Evolutionary conservation across 345 rosid genomes (phyloP), one percentile per base, ranked within the genome.

Genomic region (Camelina sativa): DNA sequence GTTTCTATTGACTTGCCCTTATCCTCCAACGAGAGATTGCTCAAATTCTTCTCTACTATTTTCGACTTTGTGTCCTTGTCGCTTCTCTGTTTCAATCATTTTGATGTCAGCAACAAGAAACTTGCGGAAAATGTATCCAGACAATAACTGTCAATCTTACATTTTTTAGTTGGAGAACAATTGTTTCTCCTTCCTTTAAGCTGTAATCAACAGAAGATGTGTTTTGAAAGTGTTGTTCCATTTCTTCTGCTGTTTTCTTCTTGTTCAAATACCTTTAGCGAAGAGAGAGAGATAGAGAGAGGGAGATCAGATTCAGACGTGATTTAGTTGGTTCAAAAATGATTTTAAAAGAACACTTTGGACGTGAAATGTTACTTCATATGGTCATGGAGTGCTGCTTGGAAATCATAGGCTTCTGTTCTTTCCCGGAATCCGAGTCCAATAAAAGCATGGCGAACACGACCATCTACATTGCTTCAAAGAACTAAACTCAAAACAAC

Each of bases 401-500:
- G 99, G 79, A 96, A 92, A 81, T 96, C 98, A 73, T 96, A 96
- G 17, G 99, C 99, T 80, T 96, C 87, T 34, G 96, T 88, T 83
- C 99, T 92, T 84, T 96, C 99, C 53, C 99, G 87, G 81, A 96
- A 96, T 70, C 99, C 99, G 15, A 96, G 51, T 69, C 99, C 99
- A 66, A 96, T 82, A 81, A 96, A 96, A 72, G 99, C 99, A 84
- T 92, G 98, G 51, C 98, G 85, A 71, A 79, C 83, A 67, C 98
- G 93, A 76, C 99, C 98, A 80, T 78, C 99, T 95, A 85, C 82
- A 81, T 35, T 67, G 77, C 48, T 80, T 80, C 67, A 71, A 50
- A 30, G 19, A 57, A 77, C 20, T 28, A 71, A 19, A 41, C 56
- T 71, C 67, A 77, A 40, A 62, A 77, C 16, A 64, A 76, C 25